Conservation (phyloP, 1,284 basidiomycete genomes). For the Golubevia sp. region DNA sequence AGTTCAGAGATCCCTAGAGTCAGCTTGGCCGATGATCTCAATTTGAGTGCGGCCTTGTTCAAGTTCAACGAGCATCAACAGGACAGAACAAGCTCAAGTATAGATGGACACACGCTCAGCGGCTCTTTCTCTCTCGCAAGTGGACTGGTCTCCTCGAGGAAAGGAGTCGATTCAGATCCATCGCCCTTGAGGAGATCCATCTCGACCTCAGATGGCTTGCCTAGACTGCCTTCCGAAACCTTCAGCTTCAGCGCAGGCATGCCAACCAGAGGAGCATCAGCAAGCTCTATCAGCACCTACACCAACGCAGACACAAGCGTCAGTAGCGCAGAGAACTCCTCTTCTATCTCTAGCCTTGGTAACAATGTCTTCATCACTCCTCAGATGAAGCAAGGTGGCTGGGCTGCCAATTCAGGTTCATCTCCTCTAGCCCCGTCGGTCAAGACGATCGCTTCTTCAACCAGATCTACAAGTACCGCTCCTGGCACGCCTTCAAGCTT, state of each 20-base stretch:
- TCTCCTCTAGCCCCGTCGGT: neutral
- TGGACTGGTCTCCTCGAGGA: neutral
- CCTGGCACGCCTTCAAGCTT: conserved; percentile 3
- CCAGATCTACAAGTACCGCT: neutral
- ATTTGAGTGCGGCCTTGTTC: neutral
- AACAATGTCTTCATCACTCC: neutral
- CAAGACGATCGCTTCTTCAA: neutral
- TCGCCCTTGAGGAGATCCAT: neutral
- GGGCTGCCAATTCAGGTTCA: neutral
- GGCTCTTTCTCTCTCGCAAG: neutral
- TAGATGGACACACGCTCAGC: neutral
- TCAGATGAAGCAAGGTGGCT: neutral
- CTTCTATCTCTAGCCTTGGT: neutral
- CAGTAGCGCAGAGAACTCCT: neutral
- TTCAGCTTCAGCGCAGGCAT: neutral
- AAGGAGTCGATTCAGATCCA: neutral
- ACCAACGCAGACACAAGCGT: too few species aligned
- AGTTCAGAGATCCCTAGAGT: neutral
- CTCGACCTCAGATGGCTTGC: neutral
- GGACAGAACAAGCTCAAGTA: neutral
- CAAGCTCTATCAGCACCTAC: neutral
- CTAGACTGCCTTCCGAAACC: neutral
- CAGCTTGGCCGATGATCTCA: neutral
- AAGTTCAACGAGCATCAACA: neutral
- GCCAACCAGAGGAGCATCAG: neutral